phyloP scores from a whole-genome alignment of 2,329 filamentous ascomycete genomes.

The Pochonia chlamydosporia region DNA sequence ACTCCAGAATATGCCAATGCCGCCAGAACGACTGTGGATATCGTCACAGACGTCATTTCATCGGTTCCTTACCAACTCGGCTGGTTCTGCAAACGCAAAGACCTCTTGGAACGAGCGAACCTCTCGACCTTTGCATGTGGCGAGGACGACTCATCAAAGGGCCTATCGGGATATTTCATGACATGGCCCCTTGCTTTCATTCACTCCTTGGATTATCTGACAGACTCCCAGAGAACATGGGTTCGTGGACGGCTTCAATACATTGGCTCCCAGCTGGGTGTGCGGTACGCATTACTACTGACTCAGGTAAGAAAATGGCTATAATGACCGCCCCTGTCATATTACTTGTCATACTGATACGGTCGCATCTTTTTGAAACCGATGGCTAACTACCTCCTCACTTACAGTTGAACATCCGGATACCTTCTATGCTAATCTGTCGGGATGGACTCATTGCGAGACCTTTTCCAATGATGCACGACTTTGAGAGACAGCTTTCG shows the following conservation, averaged over 20 bases:
- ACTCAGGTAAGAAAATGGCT: conserved; percentile 37
- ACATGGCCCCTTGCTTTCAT: conserved; percentile 53
- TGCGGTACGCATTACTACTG: conserved; percentile 52
- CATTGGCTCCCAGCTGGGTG: conserved; percentile 50
- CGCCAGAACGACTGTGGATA: conserved; percentile 43
- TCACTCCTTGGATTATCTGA: conserved; percentile 51
- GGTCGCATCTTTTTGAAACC: neutral
- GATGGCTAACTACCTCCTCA: neutral
- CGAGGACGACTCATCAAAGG: conserved; percentile 44
- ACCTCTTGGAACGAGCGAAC: conserved; percentile 33
- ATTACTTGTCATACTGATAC: conserved; percentile 1
- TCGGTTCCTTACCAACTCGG: conserved; percentile 57
- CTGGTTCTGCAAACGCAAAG: conserved; percentile 44
- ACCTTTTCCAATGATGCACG: conserved; percentile 34
- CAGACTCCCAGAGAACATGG: conserved; percentile 53
- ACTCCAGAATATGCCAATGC: conserved; percentile 56
- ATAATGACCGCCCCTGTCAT: neutral
- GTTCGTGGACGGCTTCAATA: conserved; percentile 45
- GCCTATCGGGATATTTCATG: conserved; percentile 52
- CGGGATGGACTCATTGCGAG: conserved; percentile 44
- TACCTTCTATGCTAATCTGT: conserved; percentile 58
- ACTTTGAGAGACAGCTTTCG: conserved; percentile 41
- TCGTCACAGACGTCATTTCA: conserved; percentile 54
- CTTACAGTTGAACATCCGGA: conserved; percentile 47
- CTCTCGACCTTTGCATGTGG: conserved; percentile 44